Conservation (phyloP, 148 eudicot species). For the Suaeda aralocaspica region DNA sequence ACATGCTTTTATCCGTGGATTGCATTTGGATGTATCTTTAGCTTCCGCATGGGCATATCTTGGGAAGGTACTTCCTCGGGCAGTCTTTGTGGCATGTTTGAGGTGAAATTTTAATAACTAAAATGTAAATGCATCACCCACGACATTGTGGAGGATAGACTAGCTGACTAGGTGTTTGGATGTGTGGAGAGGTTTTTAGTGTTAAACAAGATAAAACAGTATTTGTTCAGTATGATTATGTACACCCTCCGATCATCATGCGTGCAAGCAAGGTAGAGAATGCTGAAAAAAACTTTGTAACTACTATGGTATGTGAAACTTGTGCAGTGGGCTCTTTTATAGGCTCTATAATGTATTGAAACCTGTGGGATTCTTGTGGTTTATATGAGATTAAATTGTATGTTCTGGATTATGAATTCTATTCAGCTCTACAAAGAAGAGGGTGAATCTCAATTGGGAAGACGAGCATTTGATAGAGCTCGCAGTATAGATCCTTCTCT, state of each 20-base stretch:
- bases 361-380: slow-evolving; percentile 11
- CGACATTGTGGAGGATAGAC: background rate
- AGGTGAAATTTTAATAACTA: background rate
- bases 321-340: background rate
- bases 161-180: background rate
- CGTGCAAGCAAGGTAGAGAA: no score
- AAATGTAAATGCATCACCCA: background rate
- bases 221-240: background rate
- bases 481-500: slow-evolving; percentile 99
- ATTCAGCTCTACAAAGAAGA: slow-evolving; percentile 74
- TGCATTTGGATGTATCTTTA: slow-evolving; percentile 87
- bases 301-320: no score
- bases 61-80: slow-evolving; percentile 61
- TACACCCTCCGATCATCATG: no score
- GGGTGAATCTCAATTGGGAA: slow-evolving; percentile 64
- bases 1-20: slow-evolving; percentile 78
- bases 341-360: background rate
- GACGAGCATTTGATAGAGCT: slow-evolving; percentile 90
- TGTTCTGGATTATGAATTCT: slow-evolving; percentile 24
- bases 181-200: background rate
- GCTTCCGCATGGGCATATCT: slow-evolving; percentile 99
- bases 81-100: slow-evolving; percentile 3
- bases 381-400: slow-evolving; percentile 10
- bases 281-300: no score
- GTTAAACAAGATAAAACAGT: background rate